These are phyloP conservation scores for Yamadazyma trypodendri DNA, from an alignment of 1,139 yeast genomes.

Conservation along the genomic window DNA sequence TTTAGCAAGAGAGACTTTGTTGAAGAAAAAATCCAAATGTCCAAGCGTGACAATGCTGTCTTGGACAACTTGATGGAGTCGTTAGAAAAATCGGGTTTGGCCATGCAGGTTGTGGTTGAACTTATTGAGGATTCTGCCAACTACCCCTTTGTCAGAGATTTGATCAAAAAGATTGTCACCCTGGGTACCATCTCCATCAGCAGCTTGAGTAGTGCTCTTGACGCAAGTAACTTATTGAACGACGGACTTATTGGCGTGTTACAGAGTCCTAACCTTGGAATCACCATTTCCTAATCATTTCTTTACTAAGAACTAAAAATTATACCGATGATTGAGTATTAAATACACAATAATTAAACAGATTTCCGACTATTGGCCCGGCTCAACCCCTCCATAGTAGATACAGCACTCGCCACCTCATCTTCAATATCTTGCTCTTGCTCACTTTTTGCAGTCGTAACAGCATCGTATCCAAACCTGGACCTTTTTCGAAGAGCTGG, in stretches of 20 bases:
- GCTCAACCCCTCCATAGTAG: constrained; percentile 3
- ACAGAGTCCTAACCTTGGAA: constrained; percentile 14
- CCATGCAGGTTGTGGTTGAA: constrained; percentile 22
- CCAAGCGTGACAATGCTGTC: constrained; percentile 24
- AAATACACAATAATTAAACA: background rate
- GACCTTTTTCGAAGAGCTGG: constrained; percentile 52
- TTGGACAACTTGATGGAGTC: constrained; percentile 25
- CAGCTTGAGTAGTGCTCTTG: constrained; percentile 17
- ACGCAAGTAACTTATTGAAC: constrained; percentile 18
- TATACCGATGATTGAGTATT: too few species aligned
- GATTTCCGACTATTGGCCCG: background rate
- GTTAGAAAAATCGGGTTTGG: constrained; percentile 32
- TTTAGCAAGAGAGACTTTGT: constrained; percentile 14
- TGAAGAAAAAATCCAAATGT: constrained; percentile 7
- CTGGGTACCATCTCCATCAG: constrained; percentile 17
- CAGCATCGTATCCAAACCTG: constrained; percentile 49
- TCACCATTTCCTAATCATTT: constrained; percentile 10
- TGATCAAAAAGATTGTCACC: constrained; percentile 18
- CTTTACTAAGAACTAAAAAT: too few species aligned
- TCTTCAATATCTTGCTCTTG: constrained; percentile 5
- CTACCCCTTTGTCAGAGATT: constrained; percentile 21
- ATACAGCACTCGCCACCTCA: constrained; percentile 4
- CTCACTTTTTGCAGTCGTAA: constrained; percentile 2
- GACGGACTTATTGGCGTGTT: constrained; percentile 18
- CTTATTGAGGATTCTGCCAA: constrained; percentile 14